phyloP scores from a whole-genome alignment of 2,329 filamentous ascomycete species.

The Ophiocordyceps camponoti-saundersi region DNA sequence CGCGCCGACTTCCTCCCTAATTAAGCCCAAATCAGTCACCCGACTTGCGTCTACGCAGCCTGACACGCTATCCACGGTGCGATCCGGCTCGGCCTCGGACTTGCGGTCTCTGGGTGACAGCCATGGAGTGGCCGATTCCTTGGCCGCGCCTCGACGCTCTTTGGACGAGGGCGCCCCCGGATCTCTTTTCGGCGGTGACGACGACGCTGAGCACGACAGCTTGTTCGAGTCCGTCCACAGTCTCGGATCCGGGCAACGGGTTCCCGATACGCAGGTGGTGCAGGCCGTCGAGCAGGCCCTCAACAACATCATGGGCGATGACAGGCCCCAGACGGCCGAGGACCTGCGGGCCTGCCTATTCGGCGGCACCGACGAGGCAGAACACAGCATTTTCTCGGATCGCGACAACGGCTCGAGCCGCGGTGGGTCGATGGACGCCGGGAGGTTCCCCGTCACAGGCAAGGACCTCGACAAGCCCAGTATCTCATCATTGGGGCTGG shows the following conservation, averaged over 20 bases:
- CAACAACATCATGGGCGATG: conserved; percentile 79
- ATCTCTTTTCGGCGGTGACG: conserved; percentile 59
- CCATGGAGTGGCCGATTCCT: conserved; percentile 20
- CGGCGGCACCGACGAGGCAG: conserved; percentile 14
- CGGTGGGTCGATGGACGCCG: conserved; percentile 41
- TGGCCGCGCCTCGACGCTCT: conserved; percentile 40
- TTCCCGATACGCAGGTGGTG: conserved; percentile 64
- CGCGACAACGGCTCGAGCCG: conserved; percentile 41
- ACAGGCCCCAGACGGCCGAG: conserved; percentile 45
- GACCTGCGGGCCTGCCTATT: conserved; percentile 53
- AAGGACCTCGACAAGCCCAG: conserved; percentile 57
- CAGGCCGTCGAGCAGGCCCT: conserved; percentile 86
- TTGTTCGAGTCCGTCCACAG: conserved; percentile 60
- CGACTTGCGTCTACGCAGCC: conserved; percentile 19
- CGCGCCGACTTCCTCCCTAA: conserved; percentile 21
- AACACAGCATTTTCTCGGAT: conserved; percentile 31
- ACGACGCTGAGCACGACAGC: conserved; percentile 55
- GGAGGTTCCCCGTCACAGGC: conserved; percentile 12
- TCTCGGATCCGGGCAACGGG: conserved; percentile 37
- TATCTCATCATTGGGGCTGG: conserved; percentile 76
- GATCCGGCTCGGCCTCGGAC: conserved; percentile 31
- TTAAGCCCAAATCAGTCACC: conserved; percentile 24
- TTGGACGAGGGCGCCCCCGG: conserved; percentile 41
- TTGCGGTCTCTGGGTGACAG: conserved; percentile 21
- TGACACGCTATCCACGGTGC: conserved; percentile 17